These are phyloP conservation scores for Pseudogymnoascus sp. DNA, from an alignment of 2,329 filamentous ascomycete genomes.

Conservation along the genomic window DNA sequence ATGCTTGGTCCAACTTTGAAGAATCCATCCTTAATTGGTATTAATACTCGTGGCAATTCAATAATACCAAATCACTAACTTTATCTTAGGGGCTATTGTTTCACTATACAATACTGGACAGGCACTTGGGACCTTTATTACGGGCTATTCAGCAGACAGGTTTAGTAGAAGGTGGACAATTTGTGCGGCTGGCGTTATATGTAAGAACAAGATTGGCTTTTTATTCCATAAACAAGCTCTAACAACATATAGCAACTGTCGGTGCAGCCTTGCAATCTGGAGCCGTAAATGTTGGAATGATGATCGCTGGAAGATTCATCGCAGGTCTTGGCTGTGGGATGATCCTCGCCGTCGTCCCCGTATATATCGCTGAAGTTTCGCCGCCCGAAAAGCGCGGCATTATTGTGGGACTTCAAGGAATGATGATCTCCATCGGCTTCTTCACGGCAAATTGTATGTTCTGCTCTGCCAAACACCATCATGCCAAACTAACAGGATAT, in stretches of 20 bases:
- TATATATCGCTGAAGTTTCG: slow-evolving; percentile 24
- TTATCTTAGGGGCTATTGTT: slow-evolving; percentile 24
- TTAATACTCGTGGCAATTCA: neutral
- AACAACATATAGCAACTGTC: neutral
- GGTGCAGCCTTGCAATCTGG: slow-evolving; percentile 5
- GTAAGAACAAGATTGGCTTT: slow-evolving; percentile 11
- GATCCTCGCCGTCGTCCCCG: slow-evolving; percentile 11
- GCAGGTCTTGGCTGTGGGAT: neutral
- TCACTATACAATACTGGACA: slow-evolving; percentile 29
- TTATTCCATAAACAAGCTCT: slow-evolving; percentile 1
- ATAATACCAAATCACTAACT: neutral
- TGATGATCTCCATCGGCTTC: slow-evolving; percentile 31
- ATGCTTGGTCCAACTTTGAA: slow-evolving; percentile 25
- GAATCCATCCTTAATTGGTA: slow-evolving; percentile 22
- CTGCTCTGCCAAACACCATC: neutral
- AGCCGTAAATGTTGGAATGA: slow-evolving; percentile 5
- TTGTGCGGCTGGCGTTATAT: slow-evolving; percentile 23
- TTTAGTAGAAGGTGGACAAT: slow-evolving; percentile 31
- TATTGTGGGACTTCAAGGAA: slow-evolving; percentile 27
- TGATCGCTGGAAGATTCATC: neutral
- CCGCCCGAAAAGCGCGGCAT: slow-evolving; percentile 22
- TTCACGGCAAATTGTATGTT: slow-evolving; percentile 28
- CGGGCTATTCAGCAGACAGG: slow-evolving; percentile 28
- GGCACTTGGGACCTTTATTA: slow-evolving; percentile 24
- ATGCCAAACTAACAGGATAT: neutral